Evolutionary conservation across 495 filamentous ascomycete species (phyloP), one percentile per base, ranked within the genome.

Genomic region (Talaromyces adpressus): DNA sequence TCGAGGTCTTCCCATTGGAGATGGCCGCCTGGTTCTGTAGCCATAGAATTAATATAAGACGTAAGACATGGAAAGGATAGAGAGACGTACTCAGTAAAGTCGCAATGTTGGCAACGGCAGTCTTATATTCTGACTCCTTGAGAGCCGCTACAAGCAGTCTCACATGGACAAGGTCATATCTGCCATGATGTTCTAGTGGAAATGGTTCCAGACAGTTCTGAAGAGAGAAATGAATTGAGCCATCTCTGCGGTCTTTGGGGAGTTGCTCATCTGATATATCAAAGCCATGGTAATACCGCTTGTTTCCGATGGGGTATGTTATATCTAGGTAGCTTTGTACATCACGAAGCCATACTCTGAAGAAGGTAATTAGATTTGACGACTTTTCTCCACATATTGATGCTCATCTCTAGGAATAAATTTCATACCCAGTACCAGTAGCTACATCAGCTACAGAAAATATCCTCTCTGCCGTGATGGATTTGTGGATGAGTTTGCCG

Each of bases 1-100:
- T 75, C 71, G 18, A 69, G 58, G 51, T 78, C 75, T 63, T 70
- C 70, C 75, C 75, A 78, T 65, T 76, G 75, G 36, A 78, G 64
- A 59, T 69, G 73, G 8, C 75, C 75, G 11, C 68, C 69, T 34
- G 71, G 73, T 60, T 71, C 74, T 76, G 36, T 8, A 18, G 4
- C 59, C 49, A 51, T 57, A 14, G 11, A n/a, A 27, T 36, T 45
- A 20, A 20, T 16, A 9, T 9, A 27, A 3, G 6, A 1, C 12
- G 4, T 0, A 36, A 16, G 25, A 7, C 16, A 4, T 54, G 20
- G 30, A 11, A 6, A 22, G 22, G 6, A 45, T n/a, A 59, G 12
- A 23, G 8, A 23, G 20, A 63, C 68, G 7, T 71, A 79, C 75
- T 79, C n/a, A 75, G 41, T 5, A 79, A 22, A 2, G 64, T 64